These are phyloP conservation scores for Salix arbutifolia DNA, from an alignment of 345 rosid genomes.

Conservation along the genomic window DNA sequence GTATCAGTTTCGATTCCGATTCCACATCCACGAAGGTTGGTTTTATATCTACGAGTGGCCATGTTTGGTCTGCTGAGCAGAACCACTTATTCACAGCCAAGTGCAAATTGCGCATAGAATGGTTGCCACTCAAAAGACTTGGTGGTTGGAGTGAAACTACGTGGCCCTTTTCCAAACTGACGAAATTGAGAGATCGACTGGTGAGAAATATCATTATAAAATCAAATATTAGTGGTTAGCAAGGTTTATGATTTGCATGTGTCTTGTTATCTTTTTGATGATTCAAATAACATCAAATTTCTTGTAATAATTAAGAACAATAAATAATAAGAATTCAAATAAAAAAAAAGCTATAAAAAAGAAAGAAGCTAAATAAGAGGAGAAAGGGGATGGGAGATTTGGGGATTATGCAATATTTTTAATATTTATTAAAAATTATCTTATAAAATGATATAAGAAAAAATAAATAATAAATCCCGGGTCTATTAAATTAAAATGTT, in stretches of 20 bases:
- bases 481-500: too few species aligned
- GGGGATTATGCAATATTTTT: too few species aligned
- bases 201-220: background rate
- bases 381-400: too few species aligned
- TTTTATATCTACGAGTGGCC: background rate
- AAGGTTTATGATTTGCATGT: background rate
- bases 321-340: too few species aligned
- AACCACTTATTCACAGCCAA: background rate
- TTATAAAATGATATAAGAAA: too few species aligned
- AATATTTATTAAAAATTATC: too few species aligned
- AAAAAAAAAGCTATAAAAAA: too few species aligned
- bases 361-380: too few species aligned
- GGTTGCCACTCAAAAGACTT: conserved; percentile 15
- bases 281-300: background rate
- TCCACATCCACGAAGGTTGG: background rate
- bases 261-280: background rate
- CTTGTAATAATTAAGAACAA: background rate
- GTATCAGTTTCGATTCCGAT: background rate
- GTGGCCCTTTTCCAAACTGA: conserved; percentile 27
- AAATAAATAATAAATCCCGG: too few species aligned
- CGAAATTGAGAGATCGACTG: conserved; percentile 10
- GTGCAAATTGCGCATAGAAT: background rate
- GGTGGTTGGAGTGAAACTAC: conserved; percentile 37
- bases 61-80: background rate
- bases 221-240: background rate